Percentiles rank a stretch among this genome's conserved stretches.
phyloP scores from a whole-genome alignment of 2,329 filamentous ascomycete genomes.

The Thelonectria discophora region DNA sequence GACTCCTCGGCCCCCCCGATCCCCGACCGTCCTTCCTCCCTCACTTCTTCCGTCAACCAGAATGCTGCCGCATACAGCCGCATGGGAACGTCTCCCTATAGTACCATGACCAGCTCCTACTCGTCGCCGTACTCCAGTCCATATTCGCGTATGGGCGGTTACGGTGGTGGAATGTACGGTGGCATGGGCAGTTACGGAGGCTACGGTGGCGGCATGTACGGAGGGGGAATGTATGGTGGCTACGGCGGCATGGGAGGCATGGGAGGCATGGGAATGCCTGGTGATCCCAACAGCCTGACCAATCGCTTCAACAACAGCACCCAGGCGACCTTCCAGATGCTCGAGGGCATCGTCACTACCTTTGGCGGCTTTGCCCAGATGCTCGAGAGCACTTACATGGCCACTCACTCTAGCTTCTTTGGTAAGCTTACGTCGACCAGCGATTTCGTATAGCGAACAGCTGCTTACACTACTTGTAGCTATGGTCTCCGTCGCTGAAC shows the following conservation, averaged over 20 bases:
- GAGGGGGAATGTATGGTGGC: constrained; percentile 54
- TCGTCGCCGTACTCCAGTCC: constrained; percentile 51
- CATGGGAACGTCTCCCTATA: constrained; percentile 63
- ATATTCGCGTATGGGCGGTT: constrained; percentile 52
- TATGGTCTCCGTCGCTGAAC: constrained; percentile 98
- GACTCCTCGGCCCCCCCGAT: constrained; percentile 69
- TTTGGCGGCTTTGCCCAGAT: constrained; percentile 99
- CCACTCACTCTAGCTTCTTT: constrained; percentile 98
- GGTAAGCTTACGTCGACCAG: constrained; percentile 63
- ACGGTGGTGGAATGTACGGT: constrained; percentile 49
- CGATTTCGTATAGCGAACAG: neutral
- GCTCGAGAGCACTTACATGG: constrained; percentile 99
- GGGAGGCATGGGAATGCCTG: constrained; percentile 65
- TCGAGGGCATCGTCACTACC: constrained; percentile 94
- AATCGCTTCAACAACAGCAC: constrained; percentile 95
- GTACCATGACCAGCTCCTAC: constrained; percentile 52
- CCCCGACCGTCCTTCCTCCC: constrained; percentile 81
- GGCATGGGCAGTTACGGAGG: constrained; percentile 50
- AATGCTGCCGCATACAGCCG: constrained; percentile 85
- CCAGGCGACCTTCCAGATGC: constrained; percentile 96
- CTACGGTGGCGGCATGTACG: constrained; percentile 53
- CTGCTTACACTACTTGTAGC: constrained; percentile 60
- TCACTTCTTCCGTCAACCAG: constrained; percentile 83
- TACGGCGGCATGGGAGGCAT: constrained; percentile 53
- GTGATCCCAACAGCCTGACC: constrained; percentile 94